These are phyloP conservation scores for Pontederia crassipes DNA, from an alignment of 176 grass and related monocot species.

Conservation along the genomic window DNA sequence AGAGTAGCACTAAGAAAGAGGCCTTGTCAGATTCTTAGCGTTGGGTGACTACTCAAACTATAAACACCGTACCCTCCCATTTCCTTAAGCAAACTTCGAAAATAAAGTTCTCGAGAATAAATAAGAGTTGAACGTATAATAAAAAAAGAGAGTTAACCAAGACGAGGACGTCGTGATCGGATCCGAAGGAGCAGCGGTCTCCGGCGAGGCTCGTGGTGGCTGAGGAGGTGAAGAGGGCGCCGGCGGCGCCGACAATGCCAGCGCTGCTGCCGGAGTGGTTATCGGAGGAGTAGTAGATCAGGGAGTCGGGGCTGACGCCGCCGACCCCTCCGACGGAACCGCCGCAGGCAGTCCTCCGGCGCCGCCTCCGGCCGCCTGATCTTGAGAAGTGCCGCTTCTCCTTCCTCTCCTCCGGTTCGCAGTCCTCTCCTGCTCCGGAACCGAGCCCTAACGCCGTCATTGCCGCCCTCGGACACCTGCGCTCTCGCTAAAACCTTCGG, in stretches of 20 bases:
- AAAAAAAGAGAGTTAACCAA: background rate
- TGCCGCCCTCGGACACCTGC: background rate
- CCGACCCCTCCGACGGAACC: background rate
- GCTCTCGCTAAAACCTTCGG: background rate
- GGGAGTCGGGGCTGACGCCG: background rate
- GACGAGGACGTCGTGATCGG: background rate
- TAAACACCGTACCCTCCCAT: background rate
- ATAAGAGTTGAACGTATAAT: background rate
- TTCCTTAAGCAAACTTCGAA: background rate
- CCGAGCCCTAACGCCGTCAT: constrained; percentile 7
- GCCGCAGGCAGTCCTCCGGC: background rate
- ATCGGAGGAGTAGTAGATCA: constrained; percentile 8
- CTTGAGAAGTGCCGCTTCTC: background rate
- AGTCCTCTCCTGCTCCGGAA: background rate
- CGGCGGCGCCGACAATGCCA: too few species aligned
- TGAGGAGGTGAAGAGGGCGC: background rate
- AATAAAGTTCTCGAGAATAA: background rate
- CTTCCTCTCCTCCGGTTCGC: background rate
- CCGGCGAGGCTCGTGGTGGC: background rate
- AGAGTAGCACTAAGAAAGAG: too few species aligned
- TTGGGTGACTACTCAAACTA: too few species aligned
- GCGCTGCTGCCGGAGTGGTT: background rate
- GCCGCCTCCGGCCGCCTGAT: background rate
- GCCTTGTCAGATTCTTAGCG: too few species aligned
- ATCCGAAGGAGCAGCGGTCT: constrained; percentile 10